phyloP scores from a whole-genome alignment of 129 eudicot genomes.

The Pulicaria dysenterica region DNA sequence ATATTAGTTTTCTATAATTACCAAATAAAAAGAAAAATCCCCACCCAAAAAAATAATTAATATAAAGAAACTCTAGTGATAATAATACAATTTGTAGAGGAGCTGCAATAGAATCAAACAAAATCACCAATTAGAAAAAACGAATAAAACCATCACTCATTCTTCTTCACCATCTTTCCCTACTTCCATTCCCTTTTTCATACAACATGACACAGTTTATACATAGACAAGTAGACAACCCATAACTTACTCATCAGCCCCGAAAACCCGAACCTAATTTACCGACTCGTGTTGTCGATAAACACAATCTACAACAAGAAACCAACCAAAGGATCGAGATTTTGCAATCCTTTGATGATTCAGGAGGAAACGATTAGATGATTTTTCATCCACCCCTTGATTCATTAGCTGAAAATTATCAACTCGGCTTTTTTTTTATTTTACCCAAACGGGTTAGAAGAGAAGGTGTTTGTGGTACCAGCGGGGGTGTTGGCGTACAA shows the following conservation, averaged over 20 bases:
- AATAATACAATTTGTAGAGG: conserved; percentile 25
- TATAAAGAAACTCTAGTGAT: conserved; percentile 18
- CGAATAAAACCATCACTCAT: background rate
- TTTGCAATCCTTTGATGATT: background rate
- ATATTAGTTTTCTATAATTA: background rate
- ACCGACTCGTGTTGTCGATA: conserved; percentile 11
- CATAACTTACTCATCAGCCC: conserved; percentile 15
- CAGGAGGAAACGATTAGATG: conserved; percentile 28
- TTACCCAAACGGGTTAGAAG: conserved; percentile 80
- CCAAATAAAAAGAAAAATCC: conserved; percentile 1
- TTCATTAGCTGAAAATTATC: background rate
- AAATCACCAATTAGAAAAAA: conserved; percentile 28
- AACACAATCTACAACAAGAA: conserved; percentile 42
- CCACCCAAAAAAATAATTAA: background rate
- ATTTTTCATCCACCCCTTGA: conserved; percentile 16
- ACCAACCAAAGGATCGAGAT: conserved; percentile 23
- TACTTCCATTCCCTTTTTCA: background rate
- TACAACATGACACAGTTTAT: conserved; percentile 16
- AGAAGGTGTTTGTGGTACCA: conserved; percentile 38
- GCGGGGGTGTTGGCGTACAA: conserved; percentile 21
- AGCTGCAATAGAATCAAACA: conserved; percentile 35
- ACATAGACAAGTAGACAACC: conserved; percentile 6
- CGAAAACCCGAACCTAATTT: conserved; percentile 18
- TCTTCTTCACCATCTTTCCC: conserved; percentile 11
- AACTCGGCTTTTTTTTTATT: background rate